A percentile compares a stretch with the other conserved stretches of the same genome.
phyloP scores from a whole-genome alignment of 176 grass and related monocot species.

The Musa beccarii region DNA sequence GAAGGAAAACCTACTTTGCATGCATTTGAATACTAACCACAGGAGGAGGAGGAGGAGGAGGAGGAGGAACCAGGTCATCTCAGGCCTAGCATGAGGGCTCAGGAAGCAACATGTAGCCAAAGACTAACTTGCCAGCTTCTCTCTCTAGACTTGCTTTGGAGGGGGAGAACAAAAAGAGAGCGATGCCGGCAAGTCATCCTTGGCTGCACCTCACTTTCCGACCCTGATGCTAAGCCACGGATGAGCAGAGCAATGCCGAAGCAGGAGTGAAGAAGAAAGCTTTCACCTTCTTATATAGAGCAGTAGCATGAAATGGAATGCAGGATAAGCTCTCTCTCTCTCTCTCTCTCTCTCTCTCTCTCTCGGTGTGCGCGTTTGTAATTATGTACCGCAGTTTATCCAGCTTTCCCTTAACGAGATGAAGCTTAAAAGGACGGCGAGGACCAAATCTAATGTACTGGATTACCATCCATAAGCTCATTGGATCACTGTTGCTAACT shows the following conservation, averaged over 20 bases:
- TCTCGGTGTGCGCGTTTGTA: too few relatives aligned
- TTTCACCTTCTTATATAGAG: background rate
- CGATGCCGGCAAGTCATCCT: slow-evolving; percentile 15
- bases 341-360: too few relatives aligned
- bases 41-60: background rate
- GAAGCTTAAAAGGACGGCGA: too few relatives aligned
- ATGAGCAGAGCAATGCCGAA: slow-evolving; percentile 2
- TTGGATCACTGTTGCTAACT: too few relatives aligned
- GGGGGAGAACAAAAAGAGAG: background rate
- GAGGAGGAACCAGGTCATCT: background rate
- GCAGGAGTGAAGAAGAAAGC: background rate
- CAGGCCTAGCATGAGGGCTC: slow-evolving; percentile 9
- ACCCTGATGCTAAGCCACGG: background rate
- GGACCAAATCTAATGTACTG: too few relatives aligned
- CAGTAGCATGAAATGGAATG: background rate
- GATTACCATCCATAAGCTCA: too few relatives aligned
- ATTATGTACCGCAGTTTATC: too few relatives aligned
- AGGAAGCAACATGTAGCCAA: slow-evolving; percentile 21
- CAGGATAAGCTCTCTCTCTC: background rate
- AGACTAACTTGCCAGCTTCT: slow-evolving; percentile 11
- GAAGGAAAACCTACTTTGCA: too few relatives aligned
- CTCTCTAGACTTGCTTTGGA: background rate
- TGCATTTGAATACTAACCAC: background rate
- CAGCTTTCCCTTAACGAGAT: too few relatives aligned
- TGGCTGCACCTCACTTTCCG: slow-evolving; percentile 10